Percentiles rank a stretch among this genome's conserved stretches.
phyloP scores from a whole-genome alignment of 1,284 basidiomycete genomes.

The Naganishia cerealis region DNA sequence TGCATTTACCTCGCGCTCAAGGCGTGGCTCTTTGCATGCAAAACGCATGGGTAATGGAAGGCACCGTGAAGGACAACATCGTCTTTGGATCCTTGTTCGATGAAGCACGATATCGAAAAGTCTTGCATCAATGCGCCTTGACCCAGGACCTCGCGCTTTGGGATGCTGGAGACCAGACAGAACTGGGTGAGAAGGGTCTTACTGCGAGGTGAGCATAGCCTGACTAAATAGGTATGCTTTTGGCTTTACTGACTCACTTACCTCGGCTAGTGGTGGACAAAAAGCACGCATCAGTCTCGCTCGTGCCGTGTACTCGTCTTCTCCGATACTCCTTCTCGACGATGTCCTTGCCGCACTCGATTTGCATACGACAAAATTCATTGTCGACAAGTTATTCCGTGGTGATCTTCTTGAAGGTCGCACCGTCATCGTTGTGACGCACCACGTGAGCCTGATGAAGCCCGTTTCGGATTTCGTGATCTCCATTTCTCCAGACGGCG shows the following conservation, averaged over 20 bases:
- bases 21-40: conserved; percentile 74
- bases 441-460: conserved; percentile 67
- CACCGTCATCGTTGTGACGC: conserved; percentile 72
- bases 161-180: conserved; percentile 71
- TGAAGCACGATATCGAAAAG: conserved; percentile 59
- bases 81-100: conserved; percentile 60
- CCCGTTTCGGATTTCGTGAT: conserved; percentile 67
- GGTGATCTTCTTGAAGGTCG: conserved; percentile 68
- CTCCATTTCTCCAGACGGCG: conserved; percentile 61
- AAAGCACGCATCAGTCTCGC: conserved; percentile 75
- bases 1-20: conserved; percentile 64
- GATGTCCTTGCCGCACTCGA: conserved; percentile 59
- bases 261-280: conserved; percentile 60
- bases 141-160: conserved; percentile 66
- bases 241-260: conserved; percentile 60
- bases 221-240: background rate
- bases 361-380: conserved; percentile 70
- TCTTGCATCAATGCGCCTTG: conserved; percentile 65
- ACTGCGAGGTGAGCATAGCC: conserved; percentile 34
- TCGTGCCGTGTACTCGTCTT: conserved; percentile 66
- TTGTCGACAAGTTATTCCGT: conserved; percentile 72
- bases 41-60: conserved; percentile 65
- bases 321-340: conserved; percentile 63
- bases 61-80: conserved; percentile 62
- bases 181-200: conserved; percentile 57